phyloP scores from a whole-genome alignment of 139 green algal species.

The Closterium sp. region DNA sequence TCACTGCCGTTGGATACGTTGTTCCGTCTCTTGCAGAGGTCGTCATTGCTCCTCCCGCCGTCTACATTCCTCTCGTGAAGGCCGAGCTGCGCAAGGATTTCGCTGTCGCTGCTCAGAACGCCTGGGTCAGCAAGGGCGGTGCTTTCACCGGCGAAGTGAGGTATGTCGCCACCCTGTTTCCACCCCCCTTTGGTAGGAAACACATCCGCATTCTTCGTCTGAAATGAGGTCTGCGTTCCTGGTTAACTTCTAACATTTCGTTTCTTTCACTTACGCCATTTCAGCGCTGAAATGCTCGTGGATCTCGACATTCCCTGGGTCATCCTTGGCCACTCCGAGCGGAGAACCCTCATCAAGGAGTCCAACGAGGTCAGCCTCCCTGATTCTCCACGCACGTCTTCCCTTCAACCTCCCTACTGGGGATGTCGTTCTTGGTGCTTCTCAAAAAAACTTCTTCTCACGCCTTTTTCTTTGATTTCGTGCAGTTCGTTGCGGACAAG shows the following conservation, averaged over 20 bases:
- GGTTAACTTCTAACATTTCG: not conserved
- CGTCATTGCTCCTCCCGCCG: slow-evolving; percentile 82
- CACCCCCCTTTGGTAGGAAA: not conserved
- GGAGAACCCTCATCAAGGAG: slow-evolving; percentile 80
- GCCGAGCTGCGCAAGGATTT: slow-evolving; percentile 53
- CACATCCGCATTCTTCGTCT: not conserved
- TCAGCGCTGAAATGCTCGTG: slow-evolving; percentile 58
- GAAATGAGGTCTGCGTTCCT: not conserved
- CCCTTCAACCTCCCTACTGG: not conserved
- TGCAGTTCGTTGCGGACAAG: slow-evolving; percentile 81
- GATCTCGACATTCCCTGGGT: slow-evolving; percentile 83
- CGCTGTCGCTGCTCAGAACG: slow-evolving; percentile 88
- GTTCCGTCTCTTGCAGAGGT: slow-evolving; percentile 67
- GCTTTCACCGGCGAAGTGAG: slow-evolving; percentile 95
- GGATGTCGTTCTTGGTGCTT: not conserved
- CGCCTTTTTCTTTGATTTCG: not conserved
- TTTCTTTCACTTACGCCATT: not conserved
- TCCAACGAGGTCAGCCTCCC: slow-evolving; percentile 68
- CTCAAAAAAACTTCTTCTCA: not conserved
- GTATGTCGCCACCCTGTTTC: not conserved
- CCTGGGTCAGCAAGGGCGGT: slow-evolving; percentile 77
- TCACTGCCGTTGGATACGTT: not conserved
- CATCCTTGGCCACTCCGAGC: slow-evolving; percentile 94
- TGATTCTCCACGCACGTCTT: not conserved
- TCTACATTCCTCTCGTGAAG: slow-evolving; percentile 46